These are phyloP conservation scores for Irpex sp. DNA, from an alignment of 1,284 basidiomycete genomes.

Conservation along the genomic window DNA sequence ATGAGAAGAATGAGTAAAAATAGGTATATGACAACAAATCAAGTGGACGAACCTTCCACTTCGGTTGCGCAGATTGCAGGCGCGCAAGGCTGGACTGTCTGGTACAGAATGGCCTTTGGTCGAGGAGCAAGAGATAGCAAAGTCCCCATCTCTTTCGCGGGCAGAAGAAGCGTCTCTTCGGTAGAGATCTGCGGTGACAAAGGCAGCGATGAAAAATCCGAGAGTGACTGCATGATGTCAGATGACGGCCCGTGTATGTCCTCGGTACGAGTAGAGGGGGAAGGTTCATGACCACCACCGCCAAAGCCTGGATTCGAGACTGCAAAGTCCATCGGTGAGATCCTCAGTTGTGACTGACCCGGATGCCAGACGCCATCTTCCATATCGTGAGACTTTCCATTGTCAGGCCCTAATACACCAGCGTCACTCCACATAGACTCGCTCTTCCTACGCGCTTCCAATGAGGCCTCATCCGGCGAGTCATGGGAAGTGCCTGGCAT, in stretches of 20 bases:
- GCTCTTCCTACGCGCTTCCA: conserved; percentile 18
- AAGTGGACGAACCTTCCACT: conserved; percentile 52
- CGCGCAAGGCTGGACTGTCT: conserved; percentile 54
- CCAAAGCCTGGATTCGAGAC: background rate
- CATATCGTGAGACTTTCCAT: conserved; percentile 40
- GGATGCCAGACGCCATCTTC: conserved; percentile 38
- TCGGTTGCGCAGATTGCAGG: conserved; percentile 61
- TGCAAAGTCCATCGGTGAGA: background rate
- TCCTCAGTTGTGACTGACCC: conserved; percentile 1
- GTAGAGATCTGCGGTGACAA: background rate
- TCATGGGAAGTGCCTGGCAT: conserved; percentile 16
- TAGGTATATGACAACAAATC: background rate
- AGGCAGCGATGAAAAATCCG: background rate
- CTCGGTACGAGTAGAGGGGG: background rate
- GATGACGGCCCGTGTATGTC: background rate
- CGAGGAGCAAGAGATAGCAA: background rate
- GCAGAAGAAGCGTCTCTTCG: background rate
- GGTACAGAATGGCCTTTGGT: conserved; percentile 22
- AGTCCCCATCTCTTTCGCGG: background rate
- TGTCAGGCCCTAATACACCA: conserved; percentile 47
- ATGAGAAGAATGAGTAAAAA: conserved; percentile 1
- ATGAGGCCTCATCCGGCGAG: conserved; percentile 17
- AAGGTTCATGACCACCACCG: background rate
- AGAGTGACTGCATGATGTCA: background rate
- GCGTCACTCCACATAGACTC: conserved; percentile 42